Base-by-base conservation (phyloP, 75 land plant genomes). In the Larix kaempferi region DNA sequence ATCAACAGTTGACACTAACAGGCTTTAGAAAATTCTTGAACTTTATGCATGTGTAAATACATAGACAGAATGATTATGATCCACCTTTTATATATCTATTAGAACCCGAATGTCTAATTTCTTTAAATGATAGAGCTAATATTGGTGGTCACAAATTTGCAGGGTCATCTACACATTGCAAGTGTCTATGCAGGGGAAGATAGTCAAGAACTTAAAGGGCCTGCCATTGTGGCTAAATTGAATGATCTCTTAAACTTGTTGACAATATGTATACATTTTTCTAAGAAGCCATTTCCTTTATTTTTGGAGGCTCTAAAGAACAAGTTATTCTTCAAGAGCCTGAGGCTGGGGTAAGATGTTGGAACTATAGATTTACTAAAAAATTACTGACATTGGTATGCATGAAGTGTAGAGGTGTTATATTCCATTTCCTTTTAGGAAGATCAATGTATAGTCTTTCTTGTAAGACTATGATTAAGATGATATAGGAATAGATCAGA, bases 271-370 rank as follows among this genome's bases (percentile, higher is more conserved):
- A 82, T 86, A 62, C 86, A 89, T 80, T 96, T 96, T 81, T 96
- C 99, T 1, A 96, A 96, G 82, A 96, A 96, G 76, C 90, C 98
- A 15, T 96, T 94, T 78, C 90, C 91, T 22, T 76, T 90, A 3
- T 96, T 96, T 85, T 78, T 94, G 83, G 95, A 96, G 76, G 61
- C 74, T 80, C 89, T 21, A 62, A 76, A 79, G 90, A 86, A 33
- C 87, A 91, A 80, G 93, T 92, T 39, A 87, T 96, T 41, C 88
- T 96, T 65, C 95, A 96, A 77, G 90, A 96, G 82, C 90, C 91
- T 8, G 91, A 90, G 77, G 98, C 99, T 58, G 99, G 91, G 89
- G 99, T 96, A 94, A 63, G 91, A 69, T 69, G 22, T 7, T 37
- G 3, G 23, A 69, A 69, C 10, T 8, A 12, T 3, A 69, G 37